These are phyloP conservation scores for Eimeria acervulina DNA, from an alignment of 169 alveolate genomes.

Conservation along the genomic window DNA sequence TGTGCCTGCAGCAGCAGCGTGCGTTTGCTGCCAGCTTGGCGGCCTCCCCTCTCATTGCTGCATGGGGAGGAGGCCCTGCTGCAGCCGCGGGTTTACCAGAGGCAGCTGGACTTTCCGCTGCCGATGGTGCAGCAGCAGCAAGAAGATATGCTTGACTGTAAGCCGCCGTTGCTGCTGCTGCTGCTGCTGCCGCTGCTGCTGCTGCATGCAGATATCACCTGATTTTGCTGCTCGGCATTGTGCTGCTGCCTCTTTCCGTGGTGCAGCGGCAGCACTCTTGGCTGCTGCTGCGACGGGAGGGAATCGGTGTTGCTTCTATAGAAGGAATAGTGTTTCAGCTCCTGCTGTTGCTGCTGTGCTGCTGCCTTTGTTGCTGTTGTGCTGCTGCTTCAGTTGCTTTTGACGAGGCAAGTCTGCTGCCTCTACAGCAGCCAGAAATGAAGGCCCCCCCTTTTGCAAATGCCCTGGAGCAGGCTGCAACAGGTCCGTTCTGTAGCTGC, in stretches of 20 bases:
- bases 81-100: conserved; percentile 21
- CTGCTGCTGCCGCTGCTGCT: background rate
- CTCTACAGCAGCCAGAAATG: background rate
- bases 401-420: background rate
- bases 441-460: conserved; percentile 13
- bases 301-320: background rate
- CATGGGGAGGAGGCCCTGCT: conserved; percentile 39
- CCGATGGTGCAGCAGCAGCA: conserved; percentile 49
- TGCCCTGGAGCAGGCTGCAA: conserved; percentile 64
- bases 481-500: conserved; percentile 21
- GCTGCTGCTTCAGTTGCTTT: conserved; percentile 31
- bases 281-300: conserved; percentile 2
- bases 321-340: background rate
- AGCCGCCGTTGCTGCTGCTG: conserved; percentile 38
- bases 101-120: conserved; percentile 60
- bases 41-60: conserved; percentile 22
- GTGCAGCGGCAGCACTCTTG: background rate
- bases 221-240: background rate
- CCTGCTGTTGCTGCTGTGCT: conserved; percentile 5
- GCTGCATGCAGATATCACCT: too few species aligned
- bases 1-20: conserved; percentile 39
- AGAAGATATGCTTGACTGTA: background rate
- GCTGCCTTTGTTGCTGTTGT: conserved; percentile 2
- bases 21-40: background rate
- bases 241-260: background rate